Conservation (phyloP, 805 yeast species). For the Millerozyma miso region DNA sequence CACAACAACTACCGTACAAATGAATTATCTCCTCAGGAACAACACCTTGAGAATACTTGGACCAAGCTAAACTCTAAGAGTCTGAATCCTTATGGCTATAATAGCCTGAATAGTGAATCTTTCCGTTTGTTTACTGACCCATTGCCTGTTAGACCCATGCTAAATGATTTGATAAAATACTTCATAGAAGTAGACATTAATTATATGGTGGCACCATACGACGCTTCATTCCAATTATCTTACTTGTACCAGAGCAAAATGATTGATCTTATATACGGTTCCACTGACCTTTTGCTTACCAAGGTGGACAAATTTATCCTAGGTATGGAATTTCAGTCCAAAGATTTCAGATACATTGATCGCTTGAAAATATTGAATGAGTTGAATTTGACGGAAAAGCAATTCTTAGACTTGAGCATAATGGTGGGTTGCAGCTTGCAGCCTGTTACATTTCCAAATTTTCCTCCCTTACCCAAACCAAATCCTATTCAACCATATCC, state of each 20-base stretch:
- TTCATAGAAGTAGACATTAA: slow-evolving; percentile 55
- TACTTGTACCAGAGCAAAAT: slow-evolving; percentile 54
- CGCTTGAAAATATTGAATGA: slow-evolving; percentile 55
- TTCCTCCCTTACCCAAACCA: slow-evolving; percentile 44
- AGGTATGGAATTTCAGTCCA: slow-evolving; percentile 62
- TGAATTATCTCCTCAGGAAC: slow-evolving; percentile 35
- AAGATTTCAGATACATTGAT: slow-evolving; percentile 66
- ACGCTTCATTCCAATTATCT: slow-evolving; percentile 74
- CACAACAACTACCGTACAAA: slow-evolving; percentile 26
- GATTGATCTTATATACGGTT: slow-evolving; percentile 78
- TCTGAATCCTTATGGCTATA: slow-evolving; percentile 16
- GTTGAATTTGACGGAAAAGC: slow-evolving; percentile 56
- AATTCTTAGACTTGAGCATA: slow-evolving; percentile 70
- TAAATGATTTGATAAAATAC: slow-evolving; percentile 52
- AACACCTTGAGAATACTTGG: slow-evolving; percentile 40
- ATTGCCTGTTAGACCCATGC: slow-evolving; percentile 45
- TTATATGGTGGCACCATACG: slow-evolving; percentile 77
- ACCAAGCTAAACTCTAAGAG: slow-evolving; percentile 26
- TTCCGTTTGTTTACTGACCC: slow-evolving; percentile 53
- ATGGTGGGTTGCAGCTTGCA: slow-evolving; percentile 78
- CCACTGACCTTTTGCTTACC: slow-evolving; percentile 71
- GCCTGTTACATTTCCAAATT: slow-evolving; percentile 53
- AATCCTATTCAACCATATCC: slow-evolving; percentile 37
- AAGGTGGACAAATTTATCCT: slow-evolving; percentile 66
- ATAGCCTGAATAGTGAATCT: slow-evolving; percentile 30